phyloP scores from a whole-genome alignment of 495 filamentous ascomycete genomes.

The Talaromyces ruber region DNA sequence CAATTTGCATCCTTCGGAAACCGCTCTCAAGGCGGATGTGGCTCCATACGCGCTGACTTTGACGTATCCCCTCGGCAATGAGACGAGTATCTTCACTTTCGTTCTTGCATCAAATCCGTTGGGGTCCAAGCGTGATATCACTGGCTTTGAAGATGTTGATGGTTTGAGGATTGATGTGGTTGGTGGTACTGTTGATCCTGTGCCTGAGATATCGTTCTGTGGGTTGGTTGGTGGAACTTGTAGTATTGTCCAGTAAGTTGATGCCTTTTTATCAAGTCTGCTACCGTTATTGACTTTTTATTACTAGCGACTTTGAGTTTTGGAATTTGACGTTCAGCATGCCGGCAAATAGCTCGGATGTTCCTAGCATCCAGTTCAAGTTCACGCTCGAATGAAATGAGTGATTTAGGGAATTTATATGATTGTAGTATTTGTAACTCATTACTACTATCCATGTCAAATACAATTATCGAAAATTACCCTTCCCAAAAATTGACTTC shows the following conservation, averaged over 20 bases:
- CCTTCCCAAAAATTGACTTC: too few relatives aligned
- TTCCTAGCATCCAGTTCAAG: conserved; percentile 19
- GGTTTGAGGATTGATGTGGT: conserved; percentile 15
- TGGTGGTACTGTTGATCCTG: background rate
- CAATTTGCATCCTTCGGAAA: conserved; percentile 22
- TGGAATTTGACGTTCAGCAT: conserved; percentile 29
- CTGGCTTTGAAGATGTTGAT: conserved; percentile 17
- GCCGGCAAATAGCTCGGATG: conserved; percentile 15
- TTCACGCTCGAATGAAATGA: conserved; percentile 10
- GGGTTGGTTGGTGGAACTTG: conserved; percentile 2
- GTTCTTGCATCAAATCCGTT: background rate
- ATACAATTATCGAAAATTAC: background rate
- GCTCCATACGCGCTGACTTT: conserved; percentile 19
- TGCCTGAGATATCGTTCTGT: background rate
- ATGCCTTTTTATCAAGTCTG: background rate
- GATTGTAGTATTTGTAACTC: background rate
- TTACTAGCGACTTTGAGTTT: conserved; percentile 25
- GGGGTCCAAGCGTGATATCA: conserved; percentile 11
- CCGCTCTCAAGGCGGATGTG: conserved; percentile 21
- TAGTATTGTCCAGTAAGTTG: conserved; percentile 5
- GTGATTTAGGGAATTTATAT: background rate
- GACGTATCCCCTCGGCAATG: conserved; percentile 25
- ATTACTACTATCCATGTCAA: background rate
- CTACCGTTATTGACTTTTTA: background rate
- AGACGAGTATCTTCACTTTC: conserved; percentile 12